Evolutionary conservation across 2,329 filamentous ascomycete genomes (phyloP), one percentile per base, ranked within the genome.

Genomic region (Colletotrichum sansevieriae): DNA sequence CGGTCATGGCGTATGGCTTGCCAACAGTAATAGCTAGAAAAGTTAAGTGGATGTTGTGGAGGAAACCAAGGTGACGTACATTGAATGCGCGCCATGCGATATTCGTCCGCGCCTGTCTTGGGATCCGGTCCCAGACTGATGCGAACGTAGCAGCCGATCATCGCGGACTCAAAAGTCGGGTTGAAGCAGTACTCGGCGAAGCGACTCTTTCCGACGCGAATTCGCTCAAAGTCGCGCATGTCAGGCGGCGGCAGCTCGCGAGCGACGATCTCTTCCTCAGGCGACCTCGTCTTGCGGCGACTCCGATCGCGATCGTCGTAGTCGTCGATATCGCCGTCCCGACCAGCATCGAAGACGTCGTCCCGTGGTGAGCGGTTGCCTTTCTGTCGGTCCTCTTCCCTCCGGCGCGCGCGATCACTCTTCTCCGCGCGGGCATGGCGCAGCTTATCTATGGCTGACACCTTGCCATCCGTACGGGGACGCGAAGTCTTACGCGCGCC

Each of bases 121-220:
- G 88, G 87, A 76, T 97, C 92, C 12, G 91, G 87, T 0, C 95
- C 95, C 65, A 98, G 88, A 71, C 91, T 92, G 72, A 98, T 89
- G 59, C 96, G 92, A 43, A 91, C 91, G 77, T 92, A 99, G 79
- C 94, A 97, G 59, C 94, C 94, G 15, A 85, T 89, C 74, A 98
- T 92, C 35, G 92, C 87, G 9, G 92, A 83, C 64, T 97, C 92
- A 73, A 99, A 98, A 4, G 91, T 91, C 11, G 96, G 96, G 73
- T 95, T 95, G 82, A 97, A 97, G 84, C 94, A 98, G 63, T 97
- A 92, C 75, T 95, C 90, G 7, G 92, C 91, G 78, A 99, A 97
- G 75, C 94, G 92, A 73, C 88, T 92, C 71, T 96, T 89, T 57
- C 95, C 93, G 67, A 99, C 88, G 65, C 94, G 90, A 61, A 95